These are phyloP conservation scores for Debaryomyces prosopidis DNA, from an alignment of 805 yeast species.

Conservation along the genomic window DNA sequence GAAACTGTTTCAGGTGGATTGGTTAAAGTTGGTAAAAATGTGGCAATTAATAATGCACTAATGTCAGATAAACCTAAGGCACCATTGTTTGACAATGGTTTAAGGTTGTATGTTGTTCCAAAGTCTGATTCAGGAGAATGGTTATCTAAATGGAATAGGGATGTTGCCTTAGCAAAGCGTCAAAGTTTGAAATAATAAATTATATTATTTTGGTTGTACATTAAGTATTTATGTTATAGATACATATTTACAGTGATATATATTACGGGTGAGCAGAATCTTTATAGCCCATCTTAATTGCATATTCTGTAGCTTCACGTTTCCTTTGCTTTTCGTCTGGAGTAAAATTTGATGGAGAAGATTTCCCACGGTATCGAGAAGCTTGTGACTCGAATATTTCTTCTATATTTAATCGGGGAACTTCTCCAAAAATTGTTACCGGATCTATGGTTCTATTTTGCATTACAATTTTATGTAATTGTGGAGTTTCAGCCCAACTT, in stretches of 20 bases:
- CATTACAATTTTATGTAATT: conserved; percentile 25
- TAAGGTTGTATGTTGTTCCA: conserved; percentile 79
- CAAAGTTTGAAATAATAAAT: conserved; percentile 1
- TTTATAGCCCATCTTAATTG: conserved; percentile 45
- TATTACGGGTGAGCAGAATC: conserved; percentile 1
- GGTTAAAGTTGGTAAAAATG: conserved; percentile 79
- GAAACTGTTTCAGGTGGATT: conserved; percentile 85
- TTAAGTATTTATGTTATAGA: neutral
- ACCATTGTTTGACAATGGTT: conserved; percentile 74
- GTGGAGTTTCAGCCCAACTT: conserved; percentile 43
- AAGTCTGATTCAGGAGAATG: conserved; percentile 63
- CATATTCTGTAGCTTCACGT: conserved; percentile 49
- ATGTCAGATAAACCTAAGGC: conserved; percentile 61
- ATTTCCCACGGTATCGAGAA: conserved; percentile 54
- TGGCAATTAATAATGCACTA: conserved; percentile 62
- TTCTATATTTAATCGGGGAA: conserved; percentile 66
- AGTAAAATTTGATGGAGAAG: conserved; percentile 47
- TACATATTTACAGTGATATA: neutral
- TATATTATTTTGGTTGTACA: neutral
- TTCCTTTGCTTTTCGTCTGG: conserved; percentile 41
- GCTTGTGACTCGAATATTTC: conserved; percentile 60
- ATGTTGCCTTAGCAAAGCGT: conserved; percentile 52
- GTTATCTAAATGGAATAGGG: conserved; percentile 67
- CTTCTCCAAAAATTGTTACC: conserved; percentile 69
- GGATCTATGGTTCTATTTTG: conserved; percentile 53